These are phyloP conservation scores for Lophiostoma macrostomum DNA, from an alignment of 495 filamentous ascomycete genomes.

Conservation along the genomic window DNA sequence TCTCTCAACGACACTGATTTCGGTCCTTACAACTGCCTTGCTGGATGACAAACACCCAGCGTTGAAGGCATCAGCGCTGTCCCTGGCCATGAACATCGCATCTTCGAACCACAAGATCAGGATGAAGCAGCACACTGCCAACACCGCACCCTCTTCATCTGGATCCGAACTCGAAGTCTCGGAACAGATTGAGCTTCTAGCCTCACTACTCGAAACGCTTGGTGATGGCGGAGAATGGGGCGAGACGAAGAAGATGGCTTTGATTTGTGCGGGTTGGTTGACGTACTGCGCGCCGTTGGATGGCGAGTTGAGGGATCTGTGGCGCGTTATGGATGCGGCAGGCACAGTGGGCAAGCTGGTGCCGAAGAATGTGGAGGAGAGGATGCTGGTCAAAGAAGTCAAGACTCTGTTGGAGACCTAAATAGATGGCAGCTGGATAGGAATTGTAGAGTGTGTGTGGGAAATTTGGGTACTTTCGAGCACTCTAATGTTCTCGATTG, in stretches of 20 bases:
- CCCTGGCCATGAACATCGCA: conserved; percentile 80
- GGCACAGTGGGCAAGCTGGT: conserved; percentile 57
- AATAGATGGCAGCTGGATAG: too few species aligned
- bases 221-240: conserved; percentile 60
- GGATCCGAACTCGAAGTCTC: conserved; percentile 54
- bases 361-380: conserved; percentile 45
- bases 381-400: conserved; percentile 62
- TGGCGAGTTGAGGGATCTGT: conserved; percentile 71
- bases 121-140: conserved; percentile 53
- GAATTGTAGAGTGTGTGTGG: too few species aligned
- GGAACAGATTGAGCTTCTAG: conserved; percentile 74
- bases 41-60: conserved; percentile 51
- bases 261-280: conserved; percentile 70
- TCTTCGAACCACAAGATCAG: conserved; percentile 64
- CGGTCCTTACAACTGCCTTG: conserved; percentile 53
- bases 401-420: conserved; percentile 49
- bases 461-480: too few species aligned
- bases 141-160: not conserved
- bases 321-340: conserved; percentile 66
- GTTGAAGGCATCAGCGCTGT: conserved; percentile 72
- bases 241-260: conserved; percentile 69
- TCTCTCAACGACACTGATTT: conserved; percentile 42
- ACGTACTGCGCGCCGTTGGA: conserved; percentile 65
- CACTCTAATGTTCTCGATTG: too few species aligned
- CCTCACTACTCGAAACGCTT: conserved; percentile 73